These are phyloP conservation scores for Crucibulum laeve DNA, from an alignment of 768 basidiomycete genomes.

Conservation along the genomic window DNA sequence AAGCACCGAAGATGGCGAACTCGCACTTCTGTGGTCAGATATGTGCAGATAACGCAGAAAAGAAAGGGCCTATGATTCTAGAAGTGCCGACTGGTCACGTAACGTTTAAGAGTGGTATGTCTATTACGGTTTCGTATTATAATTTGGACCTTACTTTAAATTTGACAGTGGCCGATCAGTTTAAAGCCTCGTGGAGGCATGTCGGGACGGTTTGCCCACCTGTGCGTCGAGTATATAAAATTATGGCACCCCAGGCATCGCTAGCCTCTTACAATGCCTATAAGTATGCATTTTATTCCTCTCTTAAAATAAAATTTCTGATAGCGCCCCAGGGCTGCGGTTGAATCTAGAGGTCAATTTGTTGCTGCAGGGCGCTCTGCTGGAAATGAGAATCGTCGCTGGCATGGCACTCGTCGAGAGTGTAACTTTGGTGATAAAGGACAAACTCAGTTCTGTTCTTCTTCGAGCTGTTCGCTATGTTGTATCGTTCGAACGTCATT, in stretches of 20 bases:
- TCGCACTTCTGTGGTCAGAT: conserved; percentile 60
- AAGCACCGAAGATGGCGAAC: conserved; percentile 46
- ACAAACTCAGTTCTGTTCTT: conserved; percentile 49
- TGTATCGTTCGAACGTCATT: conserved; percentile 62
- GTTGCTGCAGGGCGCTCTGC: conserved; percentile 44
- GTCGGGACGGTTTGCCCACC: conserved; percentile 47
- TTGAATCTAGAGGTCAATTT: conserved; percentile 62
- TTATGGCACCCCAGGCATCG: conserved; percentile 43
- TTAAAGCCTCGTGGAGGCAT: conserved; percentile 68
- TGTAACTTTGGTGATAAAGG: conserved; percentile 66
- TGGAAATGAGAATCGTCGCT: conserved; percentile 71
- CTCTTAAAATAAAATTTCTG: neutral
- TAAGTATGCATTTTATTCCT: conserved; percentile 32
- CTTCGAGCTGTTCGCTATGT: conserved; percentile 56
- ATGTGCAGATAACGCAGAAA: conserved; percentile 52
- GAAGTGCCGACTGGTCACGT: conserved; percentile 57
- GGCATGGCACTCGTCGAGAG: conserved; percentile 68
- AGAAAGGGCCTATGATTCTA: conserved; percentile 49
- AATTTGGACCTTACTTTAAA: conserved; percentile 1
- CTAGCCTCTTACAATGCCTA: conserved; percentile 58
- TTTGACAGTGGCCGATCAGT: conserved; percentile 54
- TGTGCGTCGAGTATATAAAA: conserved; percentile 62
- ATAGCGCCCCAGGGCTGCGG: conserved; percentile 33
- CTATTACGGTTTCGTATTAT: neutral
- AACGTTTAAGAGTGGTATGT: conserved; percentile 62